phyloP scores from a whole-genome alignment of 768 basidiomycete genomes.

The Saitozyma podzolica region DNA sequence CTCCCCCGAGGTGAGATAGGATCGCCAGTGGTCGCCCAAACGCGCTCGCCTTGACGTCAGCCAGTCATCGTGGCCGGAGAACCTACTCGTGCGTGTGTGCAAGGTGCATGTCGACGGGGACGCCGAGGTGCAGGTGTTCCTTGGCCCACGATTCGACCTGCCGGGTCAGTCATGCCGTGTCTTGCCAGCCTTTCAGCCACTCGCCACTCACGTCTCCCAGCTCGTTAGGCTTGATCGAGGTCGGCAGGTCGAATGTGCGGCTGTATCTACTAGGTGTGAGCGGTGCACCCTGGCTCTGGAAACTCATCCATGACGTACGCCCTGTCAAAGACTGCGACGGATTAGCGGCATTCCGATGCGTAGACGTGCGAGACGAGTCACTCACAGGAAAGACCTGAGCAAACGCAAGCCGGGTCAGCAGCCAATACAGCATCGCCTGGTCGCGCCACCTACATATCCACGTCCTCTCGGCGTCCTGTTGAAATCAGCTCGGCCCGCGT shows the following conservation, averaged over 20 bases:
- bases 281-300: no score
- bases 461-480: slow-evolving; percentile 31
- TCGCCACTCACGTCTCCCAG: slow-evolving; percentile 23
- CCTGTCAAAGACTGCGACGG: slow-evolving; percentile 23
- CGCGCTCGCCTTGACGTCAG: no score
- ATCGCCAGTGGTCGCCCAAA: background rate
- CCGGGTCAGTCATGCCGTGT: background rate
- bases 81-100: slow-evolving; percentile 29
- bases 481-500: background rate
- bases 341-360: background rate
- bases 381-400: slow-evolving; percentile 28
- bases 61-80: no score
- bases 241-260: slow-evolving; percentile 17
- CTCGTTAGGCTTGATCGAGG: slow-evolving; percentile 20
- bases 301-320: slow-evolving; percentile 14
- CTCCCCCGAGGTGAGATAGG: background rate
- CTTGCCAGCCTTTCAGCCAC: background rate
- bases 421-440: background rate
- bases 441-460: slow-evolving; percentile 29
- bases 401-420: background rate
- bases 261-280: slow-evolving; percentile 7
- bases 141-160: slow-evolving; percentile 29
- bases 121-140: slow-evolving; percentile 28
- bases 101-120: slow-evolving; percentile 29
- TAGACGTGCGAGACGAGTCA: background rate